phyloP scores from a whole-genome alignment of 192 early-diverging fungal genomes.

The Kickxella alabastrina region DNA sequence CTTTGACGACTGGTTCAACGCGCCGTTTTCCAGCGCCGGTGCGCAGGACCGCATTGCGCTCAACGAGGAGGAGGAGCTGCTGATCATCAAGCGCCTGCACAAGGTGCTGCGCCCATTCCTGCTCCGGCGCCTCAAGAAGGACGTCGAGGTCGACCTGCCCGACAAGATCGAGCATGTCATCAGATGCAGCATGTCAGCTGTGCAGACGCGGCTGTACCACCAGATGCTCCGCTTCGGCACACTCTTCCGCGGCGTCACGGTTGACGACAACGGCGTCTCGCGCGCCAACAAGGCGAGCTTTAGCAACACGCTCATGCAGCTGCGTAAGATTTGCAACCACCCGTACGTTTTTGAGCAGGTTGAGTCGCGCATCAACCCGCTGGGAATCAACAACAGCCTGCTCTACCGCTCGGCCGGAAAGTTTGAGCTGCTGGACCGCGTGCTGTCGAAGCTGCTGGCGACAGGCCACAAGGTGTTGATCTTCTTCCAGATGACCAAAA shows the following conservation, averaged over 20 bases:
- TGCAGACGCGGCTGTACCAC: conserved; percentile 80
- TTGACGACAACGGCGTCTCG: conserved; percentile 33
- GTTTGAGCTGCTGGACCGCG: conserved; percentile 93
- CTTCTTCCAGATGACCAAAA: conserved; percentile 82
- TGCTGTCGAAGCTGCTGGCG: conserved; percentile 82
- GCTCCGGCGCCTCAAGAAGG: conserved; percentile 92
- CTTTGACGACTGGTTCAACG: conserved; percentile 99
- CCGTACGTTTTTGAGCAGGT: conserved; percentile 97
- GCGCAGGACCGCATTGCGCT: conserved; percentile 87
- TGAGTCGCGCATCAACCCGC: conserved; percentile 76
- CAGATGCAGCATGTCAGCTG: conserved; percentile 83
- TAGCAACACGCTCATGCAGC: conserved; percentile 97
- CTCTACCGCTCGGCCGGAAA: conserved; percentile 88
- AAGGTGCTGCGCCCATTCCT: conserved; percentile 97
- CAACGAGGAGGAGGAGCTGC: conserved; percentile 96
- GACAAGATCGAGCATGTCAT: conserved; percentile 96
- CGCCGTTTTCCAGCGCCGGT: conserved; percentile 78
- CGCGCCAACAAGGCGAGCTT: conserved; percentile 56
- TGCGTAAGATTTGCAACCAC: conserved; percentile 98
- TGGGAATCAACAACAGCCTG: conserved; percentile 63
- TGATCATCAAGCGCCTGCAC: conserved; percentile 95
- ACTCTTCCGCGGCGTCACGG: conserved; percentile 58
- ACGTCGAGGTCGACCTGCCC: conserved; percentile 96
- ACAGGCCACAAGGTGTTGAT: conserved; percentile 77
- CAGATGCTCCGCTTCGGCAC: conserved; percentile 80